Conservation (phyloP, 805 yeast species). For the Kodamaea sagamina region DNA sequence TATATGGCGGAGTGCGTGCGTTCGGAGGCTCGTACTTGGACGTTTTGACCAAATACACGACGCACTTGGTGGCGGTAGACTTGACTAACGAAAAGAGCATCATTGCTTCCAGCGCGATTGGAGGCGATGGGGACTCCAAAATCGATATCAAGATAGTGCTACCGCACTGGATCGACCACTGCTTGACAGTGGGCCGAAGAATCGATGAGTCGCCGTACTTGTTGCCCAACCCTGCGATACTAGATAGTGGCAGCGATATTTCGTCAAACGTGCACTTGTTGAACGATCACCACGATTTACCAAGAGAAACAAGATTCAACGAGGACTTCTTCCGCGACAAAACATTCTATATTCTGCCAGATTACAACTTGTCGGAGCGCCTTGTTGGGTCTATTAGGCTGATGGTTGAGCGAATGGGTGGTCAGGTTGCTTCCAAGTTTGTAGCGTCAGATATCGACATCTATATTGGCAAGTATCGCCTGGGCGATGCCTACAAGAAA, state of each 20-base stretch:
- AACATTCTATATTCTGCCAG: conserved; percentile 53
- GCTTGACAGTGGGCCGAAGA: conserved; percentile 53
- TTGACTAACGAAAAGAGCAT: conserved; percentile 57
- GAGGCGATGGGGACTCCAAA: conserved; percentile 10
- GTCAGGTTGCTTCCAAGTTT: conserved; percentile 38
- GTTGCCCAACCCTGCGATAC: conserved; percentile 34
- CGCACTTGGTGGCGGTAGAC: conserved; percentile 70
- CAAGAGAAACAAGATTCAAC: conserved; percentile 14
- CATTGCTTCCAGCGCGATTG: conserved; percentile 47
- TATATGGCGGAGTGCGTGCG: conserved; percentile 65
- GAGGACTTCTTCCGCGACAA: conserved; percentile 44
- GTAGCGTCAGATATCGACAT: conserved; percentile 27
- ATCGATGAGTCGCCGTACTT: conserved; percentile 57
- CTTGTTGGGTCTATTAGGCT: conserved; percentile 40
- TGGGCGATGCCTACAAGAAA: conserved; percentile 53
- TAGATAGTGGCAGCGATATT: background rate
- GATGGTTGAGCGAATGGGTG: conserved; percentile 58
- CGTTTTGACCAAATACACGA: conserved; percentile 64
- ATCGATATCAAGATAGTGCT: conserved; percentile 59
- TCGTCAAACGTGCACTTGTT: conserved; percentile 11
- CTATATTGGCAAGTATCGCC: conserved; percentile 64
- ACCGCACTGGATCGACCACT: conserved; percentile 80
- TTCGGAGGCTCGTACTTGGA: conserved; percentile 78
- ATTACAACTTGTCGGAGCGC: conserved; percentile 53
- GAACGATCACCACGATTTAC: conserved; percentile 13